Base-by-base conservation (phyloP, 1,284 basidiomycete genomes). In the Ustilago vetiveriae region DNA sequence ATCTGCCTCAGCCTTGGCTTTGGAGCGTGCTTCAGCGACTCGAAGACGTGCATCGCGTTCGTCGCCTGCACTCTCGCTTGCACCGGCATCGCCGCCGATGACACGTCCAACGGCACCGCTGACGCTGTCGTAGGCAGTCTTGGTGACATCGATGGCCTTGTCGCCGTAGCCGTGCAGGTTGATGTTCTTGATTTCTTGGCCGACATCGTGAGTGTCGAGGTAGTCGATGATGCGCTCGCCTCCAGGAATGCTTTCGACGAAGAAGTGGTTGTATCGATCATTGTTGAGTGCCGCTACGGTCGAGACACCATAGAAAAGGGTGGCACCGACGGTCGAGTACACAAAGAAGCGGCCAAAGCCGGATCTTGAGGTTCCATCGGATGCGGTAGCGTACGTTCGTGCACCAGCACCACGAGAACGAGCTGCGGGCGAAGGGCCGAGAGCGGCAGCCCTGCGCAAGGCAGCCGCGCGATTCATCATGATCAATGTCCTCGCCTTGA, bases 181-280 rank as follows among this genome's bases (percentile, higher is more conserved):
- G 42, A 71, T 49, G 50, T 49, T 52, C 52, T 62, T 69, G 42
- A 74, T 52, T 39, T 74, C 64, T 42, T 74, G 54, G 29, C 63
- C 60, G 6, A 69, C 55, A 27, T 75, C 63, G 60, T 75, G 64
- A 16, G 72, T 66, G 40, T 79, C 74, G 48, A 80, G 78, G 48
- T 67, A 72, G 52, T 69, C 69, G 45, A 79, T 85, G 79, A 95
- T 86, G 21, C 85, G 79, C 72, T 90, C 87, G 38, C 89, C 94
- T 23, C 84, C 82, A 4, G 92, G 92, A 43, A 92, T 88, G 59
- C 87, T 85, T 76, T 90, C 88, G 62, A 88, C 85, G 85, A 94
- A 94, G 79, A 93, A 86, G 75, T 92, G 88, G 81, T 89, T 88
- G 69, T 80, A 81, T 21, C 67, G 65, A 32, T 76, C 68, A 39